Percentiles rank a stretch among this genome's conserved stretches.
These are phyloP conservation scores for Neospermospora avenae DNA, from an alignment of 2,329 filamentous ascomycete species.

Conservation along the genomic window DNA sequence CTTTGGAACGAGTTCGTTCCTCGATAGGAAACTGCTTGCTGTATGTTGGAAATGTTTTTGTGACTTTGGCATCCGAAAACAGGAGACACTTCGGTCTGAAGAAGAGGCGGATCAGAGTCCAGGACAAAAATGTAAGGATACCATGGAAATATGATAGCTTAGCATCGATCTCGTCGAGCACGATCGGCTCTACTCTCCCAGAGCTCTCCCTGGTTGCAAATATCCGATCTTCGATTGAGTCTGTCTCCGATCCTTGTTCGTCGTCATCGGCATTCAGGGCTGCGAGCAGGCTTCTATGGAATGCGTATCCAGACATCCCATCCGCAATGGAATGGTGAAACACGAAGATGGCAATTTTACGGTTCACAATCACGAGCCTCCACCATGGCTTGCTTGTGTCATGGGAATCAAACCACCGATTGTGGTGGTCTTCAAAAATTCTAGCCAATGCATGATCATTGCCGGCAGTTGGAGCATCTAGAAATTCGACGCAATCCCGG, in stretches of 20 bases:
- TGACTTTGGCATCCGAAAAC: slow-evolving; percentile 18
- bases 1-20: slow-evolving; percentile 8
- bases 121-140: slow-evolving; percentile 15
- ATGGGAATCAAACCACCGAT: slow-evolving; percentile 20
- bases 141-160: slow-evolving; percentile 13
- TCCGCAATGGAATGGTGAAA: slow-evolving; percentile 19
- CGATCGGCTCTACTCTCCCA: neutral
- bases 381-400: slow-evolving; percentile 19
- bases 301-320: slow-evolving; percentile 17
- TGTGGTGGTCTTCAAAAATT: slow-evolving; percentile 14
- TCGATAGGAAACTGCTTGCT: slow-evolving; percentile 7
- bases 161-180: slow-evolving; percentile 10
- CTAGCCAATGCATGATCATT: neutral
- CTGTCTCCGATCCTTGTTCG: neutral
- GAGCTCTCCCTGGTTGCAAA: neutral
- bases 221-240: neutral
- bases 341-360: slow-evolving; percentile 8
- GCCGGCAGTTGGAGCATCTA: neutral
- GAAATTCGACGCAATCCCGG: slow-evolving; percentile 16
- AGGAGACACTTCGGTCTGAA: slow-evolving; percentile 15
- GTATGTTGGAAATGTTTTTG: slow-evolving; percentile 12
- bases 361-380: slow-evolving; percentile 15
- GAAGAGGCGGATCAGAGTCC: slow-evolving; percentile 15
- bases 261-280: slow-evolving; percentile 8
- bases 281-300: slow-evolving; percentile 17